Evolutionary conservation across 306 rosid genomes (phyloP).

Genomic region (Crataegus laevigata): DNA sequence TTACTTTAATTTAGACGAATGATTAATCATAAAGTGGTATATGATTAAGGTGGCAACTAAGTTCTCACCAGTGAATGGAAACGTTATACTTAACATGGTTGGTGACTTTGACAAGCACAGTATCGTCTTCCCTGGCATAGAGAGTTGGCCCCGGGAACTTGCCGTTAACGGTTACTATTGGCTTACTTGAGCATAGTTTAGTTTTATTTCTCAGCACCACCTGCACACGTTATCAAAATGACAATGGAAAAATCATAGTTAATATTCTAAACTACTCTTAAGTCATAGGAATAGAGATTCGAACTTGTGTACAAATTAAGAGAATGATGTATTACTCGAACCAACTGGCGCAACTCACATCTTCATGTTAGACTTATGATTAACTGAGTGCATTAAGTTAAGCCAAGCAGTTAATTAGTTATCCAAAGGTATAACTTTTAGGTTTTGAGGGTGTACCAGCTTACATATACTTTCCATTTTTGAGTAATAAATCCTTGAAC

Average conservation of each 20-base stretch:
- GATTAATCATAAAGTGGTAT: background rate
- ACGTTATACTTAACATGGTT: constrained; percentile 62
- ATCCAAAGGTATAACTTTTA: background rate
- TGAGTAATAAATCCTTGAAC: background rate
- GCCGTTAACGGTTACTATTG: constrained; percentile 70
- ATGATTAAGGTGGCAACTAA: background rate
- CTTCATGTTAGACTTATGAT: background rate
- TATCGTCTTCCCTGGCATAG: constrained; percentile 81
- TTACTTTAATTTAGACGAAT: background rate
- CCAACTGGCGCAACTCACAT: background rate
- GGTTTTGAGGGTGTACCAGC: constrained; percentile 22
- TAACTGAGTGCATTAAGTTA: background rate
- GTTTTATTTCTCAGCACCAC: constrained; percentile 51
- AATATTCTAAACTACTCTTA: background rate
- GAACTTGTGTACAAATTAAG: background rate
- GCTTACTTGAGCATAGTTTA: constrained; percentile 58
- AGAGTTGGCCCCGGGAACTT: constrained; percentile 86
- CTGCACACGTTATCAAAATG: constrained; percentile 22
- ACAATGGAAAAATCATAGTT: background rate
- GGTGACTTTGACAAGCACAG: constrained; percentile 60
- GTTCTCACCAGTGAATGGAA: constrained; percentile 65
- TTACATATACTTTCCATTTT: constrained; percentile 7
- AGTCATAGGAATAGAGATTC: background rate
- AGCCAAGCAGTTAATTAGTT: background rate
- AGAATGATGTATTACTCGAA: background rate